A percentile compares a stretch with the other conserved stretches of the same genome.
Evolutionary conservation across 2,329 filamentous ascomycete species (phyloP).

Genomic region (Fusarium pseudograminearum): DNA sequence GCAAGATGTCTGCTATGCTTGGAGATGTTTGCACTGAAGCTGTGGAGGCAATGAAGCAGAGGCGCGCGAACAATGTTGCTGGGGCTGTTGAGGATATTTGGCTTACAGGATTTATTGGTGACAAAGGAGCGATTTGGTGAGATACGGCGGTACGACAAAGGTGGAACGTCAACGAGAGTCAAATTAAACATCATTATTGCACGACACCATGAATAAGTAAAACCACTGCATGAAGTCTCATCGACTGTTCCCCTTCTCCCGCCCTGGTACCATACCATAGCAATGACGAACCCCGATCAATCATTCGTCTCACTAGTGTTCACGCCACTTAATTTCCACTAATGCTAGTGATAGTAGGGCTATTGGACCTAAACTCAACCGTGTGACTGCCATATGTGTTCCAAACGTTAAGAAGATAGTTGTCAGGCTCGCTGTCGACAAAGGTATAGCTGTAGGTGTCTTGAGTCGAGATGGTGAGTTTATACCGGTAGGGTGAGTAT

Average conservation of each 20-base stretch:
- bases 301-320: background rate
- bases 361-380: background rate
- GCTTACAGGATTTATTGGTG: background rate
- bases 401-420: background rate
- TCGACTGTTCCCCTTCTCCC: background rate
- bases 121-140: background rate
- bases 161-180: too few species aligned
- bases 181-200: too few species aligned
- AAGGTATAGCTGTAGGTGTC: background rate
- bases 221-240: rapidly evolving
- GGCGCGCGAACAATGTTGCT: background rate
- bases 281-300: too few species aligned
- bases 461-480: background rate
- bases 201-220: background rate
- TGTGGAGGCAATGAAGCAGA: constrained; percentile 1
- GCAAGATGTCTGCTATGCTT: background rate
- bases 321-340: background rate
- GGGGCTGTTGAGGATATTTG: background rate
- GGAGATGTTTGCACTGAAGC: background rate
- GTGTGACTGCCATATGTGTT: background rate
- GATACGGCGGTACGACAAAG: too few species aligned
- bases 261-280: too few species aligned
- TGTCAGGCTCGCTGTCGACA: background rate
- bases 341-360: background rate
- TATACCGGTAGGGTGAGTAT: background rate